Evolutionary conservation across 306 rosid genomes (phyloP).

Genomic region (Corylus avellana): DNA sequence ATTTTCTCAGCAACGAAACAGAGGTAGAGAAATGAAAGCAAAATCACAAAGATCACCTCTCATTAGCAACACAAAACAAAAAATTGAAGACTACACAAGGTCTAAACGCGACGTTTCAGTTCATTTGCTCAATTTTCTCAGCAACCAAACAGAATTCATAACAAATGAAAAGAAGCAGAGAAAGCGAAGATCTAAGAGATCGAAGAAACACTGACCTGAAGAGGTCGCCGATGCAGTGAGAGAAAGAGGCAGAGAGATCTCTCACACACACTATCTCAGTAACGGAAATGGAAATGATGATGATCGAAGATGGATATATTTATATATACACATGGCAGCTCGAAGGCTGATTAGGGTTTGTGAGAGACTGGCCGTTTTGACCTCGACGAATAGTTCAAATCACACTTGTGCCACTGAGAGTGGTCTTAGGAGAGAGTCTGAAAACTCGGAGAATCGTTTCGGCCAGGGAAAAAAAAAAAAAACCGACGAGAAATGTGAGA

Average conservation of each 20-base stretch:
- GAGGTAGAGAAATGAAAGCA: background rate
- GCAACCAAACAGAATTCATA: conserved; percentile 4
- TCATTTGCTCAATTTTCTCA: background rate
- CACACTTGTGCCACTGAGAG: conserved; percentile 1
- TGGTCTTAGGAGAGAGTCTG: no score
- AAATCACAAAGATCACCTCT: background rate
- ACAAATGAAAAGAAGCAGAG: background rate
- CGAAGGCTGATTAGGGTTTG: conserved; percentile 10
- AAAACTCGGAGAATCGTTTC: no score
- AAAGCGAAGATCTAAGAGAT: background rate
- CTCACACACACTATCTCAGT: background rate
- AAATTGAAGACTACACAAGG: background rate
- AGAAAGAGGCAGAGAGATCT: background rate
- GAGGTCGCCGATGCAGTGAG: conserved; percentile 23
- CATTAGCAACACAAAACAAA: background rate
- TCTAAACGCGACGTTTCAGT: background rate
- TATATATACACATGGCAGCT: background rate
- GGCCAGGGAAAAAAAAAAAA: no score
- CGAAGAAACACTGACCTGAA: conserved; percentile 35
- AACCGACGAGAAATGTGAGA: no score
- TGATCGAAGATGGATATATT: background rate
- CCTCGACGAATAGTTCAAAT: conserved; percentile 6
- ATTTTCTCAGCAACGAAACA: background rate
- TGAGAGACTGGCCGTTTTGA: background rate
- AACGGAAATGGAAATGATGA: no score